Percentiles rank a stretch among this genome's conserved stretches.
phyloP scores from a whole-genome alignment of 2,329 filamentous ascomycete species.

The Fonsecaea multimorphosa region DNA sequence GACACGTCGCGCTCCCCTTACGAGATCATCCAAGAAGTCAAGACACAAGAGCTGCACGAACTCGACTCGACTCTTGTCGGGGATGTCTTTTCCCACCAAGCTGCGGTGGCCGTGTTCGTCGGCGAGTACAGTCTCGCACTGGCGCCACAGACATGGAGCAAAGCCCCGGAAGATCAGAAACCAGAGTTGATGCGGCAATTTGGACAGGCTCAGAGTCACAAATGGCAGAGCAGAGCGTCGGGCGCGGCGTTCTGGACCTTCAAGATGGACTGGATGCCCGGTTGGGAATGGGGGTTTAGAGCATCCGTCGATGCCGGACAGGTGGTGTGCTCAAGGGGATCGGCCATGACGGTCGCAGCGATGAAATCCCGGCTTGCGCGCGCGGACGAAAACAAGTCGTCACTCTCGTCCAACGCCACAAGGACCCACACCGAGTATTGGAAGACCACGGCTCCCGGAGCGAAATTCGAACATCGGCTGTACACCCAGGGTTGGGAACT shows the following conservation, averaged over 20 bases:
- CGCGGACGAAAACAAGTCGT: slow-evolving; percentile 50
- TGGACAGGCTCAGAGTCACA: slow-evolving; percentile 53
- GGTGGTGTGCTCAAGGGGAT: slow-evolving; percentile 49
- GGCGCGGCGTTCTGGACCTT: slow-evolving; percentile 67
- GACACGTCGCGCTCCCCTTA: slow-evolving; percentile 60
- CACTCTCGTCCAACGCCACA: slow-evolving; percentile 47
- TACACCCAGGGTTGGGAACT: slow-evolving; percentile 63
- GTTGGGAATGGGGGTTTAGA: slow-evolving; percentile 66
- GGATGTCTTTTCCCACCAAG: slow-evolving; percentile 54
- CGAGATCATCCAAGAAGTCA: slow-evolving; percentile 57
- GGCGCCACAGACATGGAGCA: slow-evolving; percentile 58
- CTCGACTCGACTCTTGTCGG: slow-evolving; percentile 51
- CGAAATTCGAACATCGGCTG: slow-evolving; percentile 59
- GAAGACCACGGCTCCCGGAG: slow-evolving; percentile 53
- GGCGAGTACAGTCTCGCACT: slow-evolving; percentile 67
- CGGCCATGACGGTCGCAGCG: slow-evolving; percentile 48
- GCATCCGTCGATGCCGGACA: slow-evolving; percentile 56
- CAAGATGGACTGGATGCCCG: slow-evolving; percentile 68
- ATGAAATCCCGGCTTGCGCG: slow-evolving; percentile 46
- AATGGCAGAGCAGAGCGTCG: slow-evolving; percentile 57
- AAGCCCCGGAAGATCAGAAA: slow-evolving; percentile 50
- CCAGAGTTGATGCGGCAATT: slow-evolving; percentile 49
- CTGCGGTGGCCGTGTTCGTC: slow-evolving; percentile 59
- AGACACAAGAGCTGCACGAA: slow-evolving; percentile 52
- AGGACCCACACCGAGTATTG: slow-evolving; percentile 59